Percentiles rank a stretch among this genome's conserved stretches.
phyloP scores from a whole-genome alignment of 257 asterid species.

The Lycium barbarum region DNA sequence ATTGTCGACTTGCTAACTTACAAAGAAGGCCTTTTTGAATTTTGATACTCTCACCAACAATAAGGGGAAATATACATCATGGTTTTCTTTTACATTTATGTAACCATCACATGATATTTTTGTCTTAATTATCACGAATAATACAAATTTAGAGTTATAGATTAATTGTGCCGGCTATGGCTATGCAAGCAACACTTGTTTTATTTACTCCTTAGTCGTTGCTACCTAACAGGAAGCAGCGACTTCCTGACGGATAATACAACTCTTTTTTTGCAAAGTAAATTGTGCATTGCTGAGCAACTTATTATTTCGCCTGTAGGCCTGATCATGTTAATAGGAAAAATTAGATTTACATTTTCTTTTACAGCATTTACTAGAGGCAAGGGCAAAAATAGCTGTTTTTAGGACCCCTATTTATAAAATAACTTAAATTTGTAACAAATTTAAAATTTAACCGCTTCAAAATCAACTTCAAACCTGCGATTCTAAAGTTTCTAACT shows the following conservation, averaged over 20 bases:
- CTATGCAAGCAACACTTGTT: background rate
- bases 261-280: too few relatives aligned
- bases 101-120: too few relatives aligned
- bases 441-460: background rate
- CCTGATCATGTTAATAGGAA: background rate
- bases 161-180: conserved; percentile 1
- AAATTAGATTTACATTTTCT: too few relatives aligned
- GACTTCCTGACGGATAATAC: background rate
- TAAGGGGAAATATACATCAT: background rate
- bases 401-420: background rate
- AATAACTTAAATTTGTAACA: background rate
- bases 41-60: background rate
- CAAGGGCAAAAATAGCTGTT: background rate
- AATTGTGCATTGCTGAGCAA: background rate
- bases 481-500: background rate
- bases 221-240: background rate
- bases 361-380: background rate
- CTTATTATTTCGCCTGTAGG: background rate
- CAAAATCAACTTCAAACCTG: background rate
- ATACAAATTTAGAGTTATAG: background rate
- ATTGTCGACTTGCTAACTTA: background rate
- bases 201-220: background rate
- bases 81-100: background rate
- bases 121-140: background rate
- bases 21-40: background rate